Percentiles rank a stretch among this genome's conserved stretches.
These are phyloP conservation scores for Chromera velia DNA, from an alignment of 73 alveolate species.

Conservation along the genomic window DNA sequence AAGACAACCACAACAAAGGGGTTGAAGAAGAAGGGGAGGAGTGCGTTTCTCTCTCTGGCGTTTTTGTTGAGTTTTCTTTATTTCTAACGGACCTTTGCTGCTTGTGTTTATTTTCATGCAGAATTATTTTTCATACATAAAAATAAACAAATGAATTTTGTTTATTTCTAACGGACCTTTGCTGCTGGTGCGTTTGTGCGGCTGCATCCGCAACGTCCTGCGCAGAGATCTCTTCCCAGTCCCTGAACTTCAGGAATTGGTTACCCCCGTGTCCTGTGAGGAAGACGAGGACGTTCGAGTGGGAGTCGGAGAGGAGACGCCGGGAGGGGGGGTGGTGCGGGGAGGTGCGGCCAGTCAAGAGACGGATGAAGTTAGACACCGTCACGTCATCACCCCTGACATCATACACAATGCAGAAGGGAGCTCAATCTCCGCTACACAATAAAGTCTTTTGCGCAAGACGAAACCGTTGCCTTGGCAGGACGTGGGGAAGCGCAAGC, in stretches of 20 bases:
- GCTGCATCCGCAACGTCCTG: conserved; percentile 34
- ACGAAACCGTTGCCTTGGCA: too few relatives aligned
- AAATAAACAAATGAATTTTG: background rate
- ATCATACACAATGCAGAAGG: too few relatives aligned
- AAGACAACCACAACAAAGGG: too few relatives aligned
- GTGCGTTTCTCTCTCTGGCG: too few relatives aligned
- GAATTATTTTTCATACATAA: too few relatives aligned
- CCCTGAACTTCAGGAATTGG: conserved; percentile 39
- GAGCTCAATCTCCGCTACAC: too few relatives aligned
- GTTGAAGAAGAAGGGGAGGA: too few relatives aligned
- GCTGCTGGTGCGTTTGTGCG: conserved; percentile 39
- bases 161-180: background rate
- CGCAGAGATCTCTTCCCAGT: conserved; percentile 35
- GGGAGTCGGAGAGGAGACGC: conserved; percentile 33
- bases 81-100: too few relatives aligned
- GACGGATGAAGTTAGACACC: conserved; percentile 27
- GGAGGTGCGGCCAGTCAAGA: conserved; percentile 27
- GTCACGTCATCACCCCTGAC: conserved; percentile 34
- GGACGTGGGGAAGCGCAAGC: too few relatives aligned
- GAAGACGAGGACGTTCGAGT: conserved; percentile 29
- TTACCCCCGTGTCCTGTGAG: conserved; percentile 39
- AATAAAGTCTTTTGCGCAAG: too few relatives aligned
- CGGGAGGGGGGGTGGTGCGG: conserved; percentile 23
- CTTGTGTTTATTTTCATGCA: too few relatives aligned
- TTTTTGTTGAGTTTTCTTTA: too few relatives aligned